phyloP scores from a whole-genome alignment of 495 filamentous ascomycete genomes.

The Neurospora sublineolata region DNA sequence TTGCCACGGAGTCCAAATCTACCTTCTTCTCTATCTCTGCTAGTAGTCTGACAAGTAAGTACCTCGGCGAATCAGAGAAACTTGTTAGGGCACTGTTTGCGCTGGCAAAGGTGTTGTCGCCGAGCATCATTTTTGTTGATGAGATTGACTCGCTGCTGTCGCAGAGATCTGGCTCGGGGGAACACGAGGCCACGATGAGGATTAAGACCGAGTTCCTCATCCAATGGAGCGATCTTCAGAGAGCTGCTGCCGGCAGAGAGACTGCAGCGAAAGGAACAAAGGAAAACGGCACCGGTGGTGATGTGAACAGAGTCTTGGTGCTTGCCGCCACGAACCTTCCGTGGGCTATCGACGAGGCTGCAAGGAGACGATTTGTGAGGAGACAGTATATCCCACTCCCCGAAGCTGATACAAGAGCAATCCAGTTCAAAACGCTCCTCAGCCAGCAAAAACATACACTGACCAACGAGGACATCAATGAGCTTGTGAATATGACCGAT shows the following conservation, averaged over 20 bases:
- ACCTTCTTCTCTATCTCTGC: conserved; percentile 97
- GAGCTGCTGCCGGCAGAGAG: conserved; percentile 81
- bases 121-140: conserved; percentile 97
- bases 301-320: conserved; percentile 82
- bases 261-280: conserved; percentile 50
- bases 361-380: conserved; percentile 80
- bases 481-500: conserved; percentile 73
- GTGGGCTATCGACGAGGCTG: conserved; percentile 97
- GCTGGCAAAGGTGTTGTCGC: conserved; percentile 79
- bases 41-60: conserved; percentile 89
- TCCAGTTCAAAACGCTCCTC: conserved; percentile 66
- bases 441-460: conserved; percentile 80
- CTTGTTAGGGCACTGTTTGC: conserved; percentile 87
- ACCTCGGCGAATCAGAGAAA: conserved; percentile 93
- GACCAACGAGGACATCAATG: conserved; percentile 58
- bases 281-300: conserved; percentile 43
- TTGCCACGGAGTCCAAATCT: conserved; percentile 87
- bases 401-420: conserved; percentile 64
- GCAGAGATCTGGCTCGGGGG: conserved; percentile 66
- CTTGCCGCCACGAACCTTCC: conserved; percentile 93
- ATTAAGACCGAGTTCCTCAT: conserved; percentile 98
- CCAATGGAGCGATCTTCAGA: conserved; percentile 89
- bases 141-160: conserved; percentile 95
- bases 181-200: conserved; percentile 85
- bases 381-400: conserved; percentile 94